phyloP scores from a whole-genome alignment of 257 asterid genomes.

The Solanum commersonii region DNA sequence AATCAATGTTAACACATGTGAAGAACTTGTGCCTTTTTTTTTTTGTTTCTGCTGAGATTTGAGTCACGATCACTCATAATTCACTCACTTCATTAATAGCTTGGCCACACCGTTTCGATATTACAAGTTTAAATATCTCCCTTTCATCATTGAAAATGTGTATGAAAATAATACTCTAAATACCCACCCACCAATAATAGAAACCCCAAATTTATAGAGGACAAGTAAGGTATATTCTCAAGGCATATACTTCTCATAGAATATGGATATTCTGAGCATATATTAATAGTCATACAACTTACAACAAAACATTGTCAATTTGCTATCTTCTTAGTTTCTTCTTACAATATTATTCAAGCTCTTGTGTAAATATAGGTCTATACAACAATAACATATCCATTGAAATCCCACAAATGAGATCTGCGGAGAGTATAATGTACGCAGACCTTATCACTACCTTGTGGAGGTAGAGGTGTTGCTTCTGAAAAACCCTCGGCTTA shows the following conservation, averaged over 20 bases:
- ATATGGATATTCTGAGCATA: background rate
- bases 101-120: rapidly evolving
- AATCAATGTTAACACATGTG: too few relatives aligned
- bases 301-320: background rate
- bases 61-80: background rate
- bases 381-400: too few relatives aligned
- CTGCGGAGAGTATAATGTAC: rapidly evolving
- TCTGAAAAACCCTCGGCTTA: too few relatives aligned
- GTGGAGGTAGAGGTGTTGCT: background rate
- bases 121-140: too few relatives aligned
- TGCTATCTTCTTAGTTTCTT: background rate
- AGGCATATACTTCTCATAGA: background rate
- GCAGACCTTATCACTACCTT: rapidly evolving
- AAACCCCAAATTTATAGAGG: background rate
- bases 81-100: background rate
- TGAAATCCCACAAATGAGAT: background rate
- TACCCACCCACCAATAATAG: background rate
- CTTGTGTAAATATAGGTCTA: background rate
- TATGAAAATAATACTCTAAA: background rate
- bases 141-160: background rate
- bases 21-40: background rate
- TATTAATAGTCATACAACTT: background rate
- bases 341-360: background rate
- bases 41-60: background rate
- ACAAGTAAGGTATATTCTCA: background rate